Evolutionary conservation across 495 filamentous ascomycete species (phyloP).

Genomic region (Tuber brumale): DNA sequence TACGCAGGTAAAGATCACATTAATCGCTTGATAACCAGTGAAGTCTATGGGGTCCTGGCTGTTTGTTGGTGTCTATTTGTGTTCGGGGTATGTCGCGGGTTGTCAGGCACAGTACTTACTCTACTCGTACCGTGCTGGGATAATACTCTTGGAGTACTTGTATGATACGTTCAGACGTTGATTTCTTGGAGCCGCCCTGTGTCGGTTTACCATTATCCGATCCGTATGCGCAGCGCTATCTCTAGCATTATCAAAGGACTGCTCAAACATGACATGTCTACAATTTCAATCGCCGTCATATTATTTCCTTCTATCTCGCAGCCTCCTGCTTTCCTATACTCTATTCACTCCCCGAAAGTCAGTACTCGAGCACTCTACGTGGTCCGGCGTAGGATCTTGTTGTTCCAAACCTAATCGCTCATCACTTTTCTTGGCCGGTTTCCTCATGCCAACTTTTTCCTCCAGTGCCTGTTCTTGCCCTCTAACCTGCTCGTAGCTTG

Average conservation of each 20-base stretch:
- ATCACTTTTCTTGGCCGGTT: background rate
- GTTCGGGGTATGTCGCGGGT: background rate
- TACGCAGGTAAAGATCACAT: too few species aligned
- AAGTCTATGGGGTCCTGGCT: background rate
- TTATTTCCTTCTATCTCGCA: background rate
- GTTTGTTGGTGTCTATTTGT: background rate
- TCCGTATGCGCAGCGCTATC: background rate
- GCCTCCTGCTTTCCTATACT: background rate
- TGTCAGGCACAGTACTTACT: background rate
- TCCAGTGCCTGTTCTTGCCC: background rate
- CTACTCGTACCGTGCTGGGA: background rate
- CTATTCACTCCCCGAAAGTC: background rate
- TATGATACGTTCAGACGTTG: background rate
- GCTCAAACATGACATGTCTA: background rate
- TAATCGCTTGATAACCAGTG: background rate
- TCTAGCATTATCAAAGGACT: background rate
- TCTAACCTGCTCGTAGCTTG: background rate
- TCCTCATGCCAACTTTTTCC: background rate
- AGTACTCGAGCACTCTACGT: background rate
- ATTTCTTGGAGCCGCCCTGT: background rate
- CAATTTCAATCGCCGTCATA: background rate
- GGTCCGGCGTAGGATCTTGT: background rate
- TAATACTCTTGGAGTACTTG: background rate
- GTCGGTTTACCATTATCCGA: background rate
- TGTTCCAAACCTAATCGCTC: background rate